Evolutionary conservation across 192 early-diverging fungal genomes (phyloP).

Genomic region (Geranomyces michiganensis): DNA sequence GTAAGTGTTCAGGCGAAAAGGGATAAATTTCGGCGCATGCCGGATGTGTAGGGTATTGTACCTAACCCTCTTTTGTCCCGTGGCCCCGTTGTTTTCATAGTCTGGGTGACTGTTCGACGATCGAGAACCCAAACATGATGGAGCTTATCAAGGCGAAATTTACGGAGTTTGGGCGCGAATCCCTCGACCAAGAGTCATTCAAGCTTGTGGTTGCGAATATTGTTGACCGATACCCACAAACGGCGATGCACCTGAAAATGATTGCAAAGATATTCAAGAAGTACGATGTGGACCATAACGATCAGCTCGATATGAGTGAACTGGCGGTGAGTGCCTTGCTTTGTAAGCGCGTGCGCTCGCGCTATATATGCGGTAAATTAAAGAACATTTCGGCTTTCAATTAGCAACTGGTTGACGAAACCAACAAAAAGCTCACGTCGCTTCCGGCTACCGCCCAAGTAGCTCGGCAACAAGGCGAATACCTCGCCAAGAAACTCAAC

Average conservation of each 20-base stretch:
- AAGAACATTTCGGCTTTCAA: background rate
- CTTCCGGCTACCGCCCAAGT: constrained; percentile 51
- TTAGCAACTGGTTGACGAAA: constrained; percentile 29
- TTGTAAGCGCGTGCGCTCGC: too few species aligned
- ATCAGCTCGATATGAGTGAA: constrained; percentile 27
- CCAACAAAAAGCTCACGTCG: constrained; percentile 43
- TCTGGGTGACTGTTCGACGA: constrained; percentile 77
- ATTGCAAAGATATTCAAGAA: constrained; percentile 38
- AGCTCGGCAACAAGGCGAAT: constrained; percentile 44
- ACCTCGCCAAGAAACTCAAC: constrained; percentile 42
- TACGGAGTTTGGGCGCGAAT: constrained; percentile 53
- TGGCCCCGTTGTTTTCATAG: background rate
- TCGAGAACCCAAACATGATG: constrained; percentile 64
- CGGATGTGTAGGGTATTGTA: background rate
- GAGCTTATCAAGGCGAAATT: constrained; percentile 36
- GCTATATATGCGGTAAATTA: too few species aligned
- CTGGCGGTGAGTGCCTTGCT: constrained; percentile 10
- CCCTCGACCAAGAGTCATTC: constrained; percentile 60
- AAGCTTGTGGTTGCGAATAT: constrained; percentile 41
- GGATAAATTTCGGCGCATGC: background rate
- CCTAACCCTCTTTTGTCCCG: too few species aligned
- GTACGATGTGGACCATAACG: constrained; percentile 38
- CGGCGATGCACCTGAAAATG: constrained; percentile 56
- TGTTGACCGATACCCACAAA: constrained; percentile 50
- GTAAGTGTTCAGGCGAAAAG: too few species aligned